Evolutionary conservation across 768 basidiomycete genomes (phyloP).

Genomic region (Hericium alpestre): DNA sequence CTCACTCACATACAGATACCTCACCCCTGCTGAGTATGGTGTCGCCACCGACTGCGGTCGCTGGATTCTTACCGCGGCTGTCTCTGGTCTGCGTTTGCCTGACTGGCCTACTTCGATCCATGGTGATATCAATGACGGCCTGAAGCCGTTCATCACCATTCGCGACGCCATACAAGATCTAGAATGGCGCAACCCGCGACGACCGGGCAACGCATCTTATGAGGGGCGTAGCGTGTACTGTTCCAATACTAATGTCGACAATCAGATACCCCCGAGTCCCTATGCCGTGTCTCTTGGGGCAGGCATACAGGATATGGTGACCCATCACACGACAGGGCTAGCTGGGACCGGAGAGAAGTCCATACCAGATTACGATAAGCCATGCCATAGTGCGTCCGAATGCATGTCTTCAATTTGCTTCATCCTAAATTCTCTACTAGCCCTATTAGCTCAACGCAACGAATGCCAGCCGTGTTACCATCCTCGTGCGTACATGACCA

Average conservation of each 20-base stretch:
- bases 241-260: neutral
- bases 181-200: neutral
- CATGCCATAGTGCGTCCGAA: neutral
- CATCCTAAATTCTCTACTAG: too few species aligned
- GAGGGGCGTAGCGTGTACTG: neutral
- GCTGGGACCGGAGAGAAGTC: neutral
- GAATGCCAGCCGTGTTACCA: too few species aligned
- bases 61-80: neutral
- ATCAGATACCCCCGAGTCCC: neutral
- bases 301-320: neutral
- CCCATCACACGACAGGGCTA: neutral
- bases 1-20: neutral
- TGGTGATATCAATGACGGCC: neutral
- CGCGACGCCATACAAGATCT: neutral
- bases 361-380: neutral
- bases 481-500: too few species aligned
- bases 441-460: too few species aligned
- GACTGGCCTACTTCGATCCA: neutral
- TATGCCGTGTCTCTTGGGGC: neutral
- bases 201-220: neutral
- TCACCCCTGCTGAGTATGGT: neutral
- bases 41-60: neutral
- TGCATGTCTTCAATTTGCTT: too few species aligned
- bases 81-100: neutral
- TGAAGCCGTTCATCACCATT: neutral